These are phyloP conservation scores for Knufia petricola DNA, from an alignment of 2,329 filamentous ascomycete genomes.

Conservation along the genomic window DNA sequence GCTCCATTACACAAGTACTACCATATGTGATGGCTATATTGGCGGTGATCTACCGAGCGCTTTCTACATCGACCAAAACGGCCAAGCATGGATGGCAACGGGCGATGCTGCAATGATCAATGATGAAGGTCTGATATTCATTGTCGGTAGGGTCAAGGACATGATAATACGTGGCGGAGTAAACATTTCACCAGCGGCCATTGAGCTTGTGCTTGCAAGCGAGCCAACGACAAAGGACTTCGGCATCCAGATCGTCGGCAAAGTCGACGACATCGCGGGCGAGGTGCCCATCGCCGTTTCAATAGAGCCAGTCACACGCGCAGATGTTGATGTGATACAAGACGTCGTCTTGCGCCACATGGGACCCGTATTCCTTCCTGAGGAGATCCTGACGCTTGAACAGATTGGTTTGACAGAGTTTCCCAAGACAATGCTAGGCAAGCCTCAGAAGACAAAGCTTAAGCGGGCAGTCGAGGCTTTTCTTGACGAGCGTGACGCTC, in stretches of 20 bases:
- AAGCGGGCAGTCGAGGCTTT: neutral
- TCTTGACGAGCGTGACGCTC: neutral
- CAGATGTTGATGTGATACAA: constrained; percentile 53
- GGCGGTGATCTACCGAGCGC: neutral
- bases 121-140: constrained; percentile 64
- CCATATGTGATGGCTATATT: neutral
- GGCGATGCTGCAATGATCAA: constrained; percentile 84
- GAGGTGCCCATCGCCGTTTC: constrained; percentile 75
- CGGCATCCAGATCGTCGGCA: constrained; percentile 74
- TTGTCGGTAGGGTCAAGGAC: constrained; percentile 61
- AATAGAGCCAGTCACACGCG: constrained; percentile 37
- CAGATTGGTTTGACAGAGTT: constrained; percentile 1
- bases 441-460: neutral
- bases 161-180: constrained; percentile 89
- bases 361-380: constrained; percentile 11
- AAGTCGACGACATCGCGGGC: constrained; percentile 74
- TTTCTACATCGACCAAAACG: constrained; percentile 24
- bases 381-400: constrained; percentile 2
- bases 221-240: constrained; percentile 48
- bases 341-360: constrained; percentile 39
- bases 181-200: constrained; percentile 86
- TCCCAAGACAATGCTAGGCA: constrained; percentile 4
- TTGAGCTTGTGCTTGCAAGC: constrained; percentile 74
- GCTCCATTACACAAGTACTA: neutral
- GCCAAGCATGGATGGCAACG: constrained; percentile 71